Evolutionary conservation across 2,329 filamentous ascomycete species (phyloP).

Genomic region (Sclerotinia trifoliorum): DNA sequence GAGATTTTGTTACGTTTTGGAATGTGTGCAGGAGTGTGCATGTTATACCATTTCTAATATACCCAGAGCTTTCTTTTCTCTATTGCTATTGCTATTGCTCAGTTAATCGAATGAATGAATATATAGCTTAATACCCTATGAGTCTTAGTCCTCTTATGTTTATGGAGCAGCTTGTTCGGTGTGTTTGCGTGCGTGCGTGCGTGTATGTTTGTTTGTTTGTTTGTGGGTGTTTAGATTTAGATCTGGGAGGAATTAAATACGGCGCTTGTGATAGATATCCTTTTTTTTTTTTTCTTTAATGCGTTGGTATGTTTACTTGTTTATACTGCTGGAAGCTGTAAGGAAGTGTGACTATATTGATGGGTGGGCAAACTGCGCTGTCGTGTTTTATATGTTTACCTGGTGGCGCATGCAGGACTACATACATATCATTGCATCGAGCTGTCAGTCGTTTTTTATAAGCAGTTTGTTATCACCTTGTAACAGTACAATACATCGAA

Average conservation of each 20-base stretch:
- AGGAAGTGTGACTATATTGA: too few relatives aligned
- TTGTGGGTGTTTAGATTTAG: background rate
- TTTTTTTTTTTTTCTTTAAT: background rate
- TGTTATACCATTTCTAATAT: conserved; percentile 17
- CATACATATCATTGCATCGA: too few relatives aligned
- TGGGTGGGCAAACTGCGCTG: too few relatives aligned
- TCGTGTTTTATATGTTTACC: too few relatives aligned
- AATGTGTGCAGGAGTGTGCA: conserved; percentile 1
- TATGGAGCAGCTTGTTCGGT: background rate
- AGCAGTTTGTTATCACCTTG: too few relatives aligned
- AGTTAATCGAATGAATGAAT: background rate
- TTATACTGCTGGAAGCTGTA: too few relatives aligned
- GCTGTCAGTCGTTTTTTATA: too few relatives aligned
- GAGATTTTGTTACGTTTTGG: conserved; percentile 9
- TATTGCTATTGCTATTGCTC: background rate
- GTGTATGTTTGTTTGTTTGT: background rate
- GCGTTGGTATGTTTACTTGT: background rate
- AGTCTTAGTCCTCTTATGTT: background rate
- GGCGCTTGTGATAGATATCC: background rate
- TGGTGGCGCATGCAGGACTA: too few relatives aligned
- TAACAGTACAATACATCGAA: background rate
- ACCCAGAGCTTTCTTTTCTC: conserved; percentile 9
- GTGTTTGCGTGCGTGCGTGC: background rate
- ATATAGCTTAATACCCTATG: conserved; percentile 7
- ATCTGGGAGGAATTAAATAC: background rate